These are phyloP conservation scores for Penicillium turbatum DNA, from an alignment of 495 filamentous ascomycete species.

Conservation along the genomic window DNA sequence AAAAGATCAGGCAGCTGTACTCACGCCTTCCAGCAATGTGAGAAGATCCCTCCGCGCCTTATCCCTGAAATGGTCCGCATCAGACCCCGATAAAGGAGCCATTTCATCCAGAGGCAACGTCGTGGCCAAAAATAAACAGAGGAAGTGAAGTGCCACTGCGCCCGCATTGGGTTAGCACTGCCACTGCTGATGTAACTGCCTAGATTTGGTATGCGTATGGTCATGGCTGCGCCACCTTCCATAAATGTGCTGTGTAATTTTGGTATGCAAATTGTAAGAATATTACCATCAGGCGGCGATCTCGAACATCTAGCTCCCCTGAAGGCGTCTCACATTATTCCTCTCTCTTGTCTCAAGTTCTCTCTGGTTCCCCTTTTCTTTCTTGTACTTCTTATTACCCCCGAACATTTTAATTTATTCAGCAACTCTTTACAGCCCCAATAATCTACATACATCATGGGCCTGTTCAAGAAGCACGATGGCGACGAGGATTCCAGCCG, in stretches of 20 bases:
- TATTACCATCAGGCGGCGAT: conserved; percentile 10
- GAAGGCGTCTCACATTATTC: conserved; percentile 11
- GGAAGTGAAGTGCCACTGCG: conserved; percentile 8
- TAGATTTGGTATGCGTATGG: conserved; percentile 4
- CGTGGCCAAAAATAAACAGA: conserved; percentile 31
- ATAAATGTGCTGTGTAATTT: not conserved
- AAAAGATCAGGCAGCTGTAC: conserved; percentile 45
- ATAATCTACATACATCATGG: conserved; percentile 48
- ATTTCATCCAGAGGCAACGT: conserved; percentile 34
- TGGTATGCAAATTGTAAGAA: not conserved
- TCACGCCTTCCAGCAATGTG: conserved; percentile 84
- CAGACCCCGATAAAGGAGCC: conserved; percentile 63
- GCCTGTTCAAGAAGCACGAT: conserved; percentile 61
- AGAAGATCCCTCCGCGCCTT: conserved; percentile 82
- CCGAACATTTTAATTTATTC: conserved; percentile 1
- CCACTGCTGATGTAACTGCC: conserved; percentile 11
- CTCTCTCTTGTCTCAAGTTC: conserved; percentile 6
- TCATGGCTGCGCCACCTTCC: not conserved
- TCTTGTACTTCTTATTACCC: not conserved
- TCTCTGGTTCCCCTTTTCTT: conserved; percentile 6
- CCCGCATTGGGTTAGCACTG: conserved; percentile 11
- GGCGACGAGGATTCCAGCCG: conserved; percentile 56
- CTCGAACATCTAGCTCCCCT: conserved; percentile 9
- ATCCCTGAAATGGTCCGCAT: conserved; percentile 75
- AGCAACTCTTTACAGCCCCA: conserved; percentile 8